Evolutionary conservation across 1,139 yeast genomes (phyloP).

Genomic region (Lodderomyces margitis): DNA sequence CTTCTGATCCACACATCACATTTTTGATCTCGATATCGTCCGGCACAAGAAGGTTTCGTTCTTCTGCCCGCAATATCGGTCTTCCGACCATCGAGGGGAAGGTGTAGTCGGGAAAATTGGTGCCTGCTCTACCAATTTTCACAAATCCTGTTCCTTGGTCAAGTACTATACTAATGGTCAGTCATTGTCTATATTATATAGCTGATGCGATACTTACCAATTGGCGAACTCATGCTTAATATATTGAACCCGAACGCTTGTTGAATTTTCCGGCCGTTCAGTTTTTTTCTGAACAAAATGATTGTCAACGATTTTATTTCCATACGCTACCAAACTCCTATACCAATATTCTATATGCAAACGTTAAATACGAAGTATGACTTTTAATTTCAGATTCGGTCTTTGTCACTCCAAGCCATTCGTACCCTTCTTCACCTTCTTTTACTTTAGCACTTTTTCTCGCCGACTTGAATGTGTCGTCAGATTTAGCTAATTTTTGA

Average conservation of each 20-base stretch:
- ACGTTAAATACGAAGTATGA: slow-evolving; percentile 92
- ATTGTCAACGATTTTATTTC: background rate
- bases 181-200: background rate
- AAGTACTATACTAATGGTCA: slow-evolving; percentile 54
- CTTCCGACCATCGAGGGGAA: slow-evolving; percentile 98
- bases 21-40: slow-evolving; percentile 75
- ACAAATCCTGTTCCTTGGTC: slow-evolving; percentile 99
- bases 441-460: slow-evolving; percentile 77
- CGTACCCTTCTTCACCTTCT: slow-evolving; percentile 80
- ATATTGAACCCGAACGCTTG: background rate
- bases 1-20: slow-evolving; percentile 97
- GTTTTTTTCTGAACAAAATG: background rate
- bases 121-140: slow-evolving; percentile 93
- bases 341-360: slow-evolving; percentile 50
- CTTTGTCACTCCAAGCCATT: slow-evolving; percentile 82
- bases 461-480: slow-evolving; percentile 76
- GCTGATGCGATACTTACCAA: slow-evolving; percentile 44
- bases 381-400: slow-evolving; percentile 84
- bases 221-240: slow-evolving; percentile 45
- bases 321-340: background rate
- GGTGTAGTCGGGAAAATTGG: slow-evolving; percentile 97
- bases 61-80: slow-evolving; percentile 96
- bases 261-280: background rate
- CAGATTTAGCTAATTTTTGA: slow-evolving; percentile 31
- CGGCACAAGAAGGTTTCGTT: slow-evolving; percentile 56